phyloP scores from a whole-genome alignment of 345 rosid species.

The Eucalyptus shirleyi region DNA sequence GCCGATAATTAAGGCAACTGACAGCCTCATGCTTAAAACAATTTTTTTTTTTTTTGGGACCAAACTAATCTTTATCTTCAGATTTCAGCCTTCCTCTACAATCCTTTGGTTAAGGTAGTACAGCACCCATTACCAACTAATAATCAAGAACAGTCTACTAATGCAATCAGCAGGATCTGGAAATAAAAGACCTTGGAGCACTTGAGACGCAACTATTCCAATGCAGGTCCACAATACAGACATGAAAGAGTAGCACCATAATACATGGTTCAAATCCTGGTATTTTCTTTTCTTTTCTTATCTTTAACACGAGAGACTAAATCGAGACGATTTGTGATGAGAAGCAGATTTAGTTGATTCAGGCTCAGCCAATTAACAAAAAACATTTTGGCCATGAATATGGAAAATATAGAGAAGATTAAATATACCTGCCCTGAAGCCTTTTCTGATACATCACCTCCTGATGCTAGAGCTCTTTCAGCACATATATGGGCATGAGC shows the following conservation, averaged over 20 bases:
- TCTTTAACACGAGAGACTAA: background rate
- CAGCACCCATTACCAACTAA: background rate
- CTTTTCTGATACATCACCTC: slow-evolving; percentile 48
- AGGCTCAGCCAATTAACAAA: background rate
- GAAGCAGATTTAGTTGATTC: background rate
- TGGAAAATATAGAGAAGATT: background rate
- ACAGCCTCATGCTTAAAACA: background rate
- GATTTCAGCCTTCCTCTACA: background rate
- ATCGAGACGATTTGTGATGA: background rate
- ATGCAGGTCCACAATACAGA: background rate
- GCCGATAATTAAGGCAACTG: background rate
- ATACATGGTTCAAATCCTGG: background rate
- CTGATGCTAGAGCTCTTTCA: slow-evolving; percentile 87
- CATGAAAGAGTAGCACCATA: background rate
- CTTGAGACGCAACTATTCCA: background rate
- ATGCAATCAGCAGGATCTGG: background rate
- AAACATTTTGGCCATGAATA: background rate
- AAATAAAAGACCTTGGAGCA: background rate
- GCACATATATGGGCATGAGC: slow-evolving; percentile 94
- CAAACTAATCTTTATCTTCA: background rate
- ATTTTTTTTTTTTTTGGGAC: background rate
- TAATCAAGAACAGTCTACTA: background rate
- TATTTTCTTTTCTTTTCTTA: background rate
- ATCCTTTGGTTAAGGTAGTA: background rate
- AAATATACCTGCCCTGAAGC: slow-evolving; percentile 83